Evolutionary conservation across 352 stramenopile genomes (phyloP).

Genomic region (Globisporangium spiculum): DNA sequence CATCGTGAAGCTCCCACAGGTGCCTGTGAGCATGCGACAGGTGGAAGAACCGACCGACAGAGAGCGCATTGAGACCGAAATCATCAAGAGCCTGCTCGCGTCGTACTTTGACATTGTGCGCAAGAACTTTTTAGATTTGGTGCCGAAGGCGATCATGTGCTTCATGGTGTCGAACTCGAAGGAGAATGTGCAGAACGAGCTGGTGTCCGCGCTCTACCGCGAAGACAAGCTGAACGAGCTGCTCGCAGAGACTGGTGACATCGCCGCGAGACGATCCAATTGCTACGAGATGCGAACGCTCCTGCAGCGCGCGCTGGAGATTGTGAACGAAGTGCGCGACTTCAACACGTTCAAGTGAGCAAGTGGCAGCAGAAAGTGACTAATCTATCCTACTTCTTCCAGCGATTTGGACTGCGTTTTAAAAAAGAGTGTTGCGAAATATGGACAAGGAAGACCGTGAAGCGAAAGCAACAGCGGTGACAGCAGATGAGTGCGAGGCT

Average conservation of each 20-base stretch:
- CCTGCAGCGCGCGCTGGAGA: conserved; percentile 94
- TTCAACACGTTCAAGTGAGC: conserved; percentile 96
- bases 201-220: conserved; percentile 96
- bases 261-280: conserved; percentile 92
- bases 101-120: conserved; percentile 99
- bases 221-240: conserved; percentile 95
- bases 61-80: conserved; percentile 97
- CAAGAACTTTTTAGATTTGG: conserved; percentile 99
- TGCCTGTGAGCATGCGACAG: conserved; percentile 95
- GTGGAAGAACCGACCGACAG: conserved; percentile 94
- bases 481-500: neutral
- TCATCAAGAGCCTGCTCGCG: conserved; percentile 97
- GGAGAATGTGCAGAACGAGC: conserved; percentile 97
- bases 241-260: conserved; percentile 94
- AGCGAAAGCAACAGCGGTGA: neutral
- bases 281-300: conserved; percentile 97
- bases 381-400: conserved; percentile 12
- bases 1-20: conserved; percentile 94
- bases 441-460: neutral
- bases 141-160: conserved; percentile 99
- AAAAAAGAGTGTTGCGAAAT: neutral
- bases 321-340: conserved; percentile 98
- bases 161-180: conserved; percentile 95
- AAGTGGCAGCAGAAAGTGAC: conserved; percentile 1
- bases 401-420: neutral